These are phyloP conservation scores for Stagonosporopsis rhizophila DNA, from an alignment of 2,329 filamentous ascomycete species.

Conservation along the genomic window DNA sequence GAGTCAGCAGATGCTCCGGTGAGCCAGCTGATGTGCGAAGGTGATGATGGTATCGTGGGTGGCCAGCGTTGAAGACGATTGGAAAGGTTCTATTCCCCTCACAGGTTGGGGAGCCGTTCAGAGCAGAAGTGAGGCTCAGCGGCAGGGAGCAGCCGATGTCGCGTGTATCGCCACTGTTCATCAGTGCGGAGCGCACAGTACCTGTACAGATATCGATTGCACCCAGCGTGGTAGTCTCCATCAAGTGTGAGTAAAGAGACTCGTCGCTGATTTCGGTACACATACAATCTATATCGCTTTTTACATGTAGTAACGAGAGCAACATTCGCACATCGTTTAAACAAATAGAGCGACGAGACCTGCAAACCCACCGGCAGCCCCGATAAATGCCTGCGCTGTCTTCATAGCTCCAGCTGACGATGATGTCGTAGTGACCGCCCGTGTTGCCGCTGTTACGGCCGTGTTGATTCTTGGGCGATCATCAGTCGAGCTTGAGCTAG, in stretches of 20 bases:
- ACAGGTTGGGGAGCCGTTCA: slow-evolving; percentile 2
- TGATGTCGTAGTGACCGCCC: not conserved
- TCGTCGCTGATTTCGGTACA: not conserved
- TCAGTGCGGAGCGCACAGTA: not conserved
- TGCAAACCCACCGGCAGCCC: slow-evolving; percentile 10
- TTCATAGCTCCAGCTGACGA: slow-evolving; percentile 12
- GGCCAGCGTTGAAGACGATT: not conserved
- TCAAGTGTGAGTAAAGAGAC: not conserved
- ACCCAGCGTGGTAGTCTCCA: not conserved
- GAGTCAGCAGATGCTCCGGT: slow-evolving; percentile 4
- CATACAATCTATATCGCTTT: not conserved
- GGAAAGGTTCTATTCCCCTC: not conserved
- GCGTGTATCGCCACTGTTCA: not conserved
- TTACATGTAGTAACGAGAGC: not conserved
- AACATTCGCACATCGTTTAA: not conserved
- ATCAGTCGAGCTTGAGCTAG: not conserved
- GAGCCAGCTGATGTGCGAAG: not conserved
- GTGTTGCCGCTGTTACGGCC: not conserved
- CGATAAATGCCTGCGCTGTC: slow-evolving; percentile 6
- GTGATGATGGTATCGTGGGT: not conserved
- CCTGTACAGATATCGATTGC: not conserved
- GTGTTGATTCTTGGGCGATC: slow-evolving; percentile 2
- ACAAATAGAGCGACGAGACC: slow-evolving; percentile 7
- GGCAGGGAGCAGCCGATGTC: not conserved
- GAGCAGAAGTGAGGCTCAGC: not conserved